phyloP scores from a whole-genome alignment of 202 grass and related monocot species.

The Bolboschoenoplectus hybrid region DNA sequence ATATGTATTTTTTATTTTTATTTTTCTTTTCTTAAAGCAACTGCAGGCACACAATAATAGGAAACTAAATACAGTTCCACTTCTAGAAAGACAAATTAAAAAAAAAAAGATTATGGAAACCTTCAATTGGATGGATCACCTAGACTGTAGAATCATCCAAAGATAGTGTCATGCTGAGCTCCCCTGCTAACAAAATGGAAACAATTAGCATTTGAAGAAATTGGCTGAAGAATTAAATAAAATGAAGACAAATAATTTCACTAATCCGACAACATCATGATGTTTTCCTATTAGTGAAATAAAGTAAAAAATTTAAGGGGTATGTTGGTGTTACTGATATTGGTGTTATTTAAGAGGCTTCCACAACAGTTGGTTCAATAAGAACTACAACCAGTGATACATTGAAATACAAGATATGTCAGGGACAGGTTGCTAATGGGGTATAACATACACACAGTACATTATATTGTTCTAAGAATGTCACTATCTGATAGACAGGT shows the following conservation, averaged over 20 bases:
- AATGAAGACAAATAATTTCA: neutral
- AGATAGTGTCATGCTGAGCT: neutral
- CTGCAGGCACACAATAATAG: neutral
- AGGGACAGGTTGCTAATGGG: too few relatives aligned
- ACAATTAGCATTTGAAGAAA: neutral
- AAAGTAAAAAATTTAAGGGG: too few relatives aligned
- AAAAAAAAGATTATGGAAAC: neutral
- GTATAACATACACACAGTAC: too few relatives aligned
- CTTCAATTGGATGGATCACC: neutral
- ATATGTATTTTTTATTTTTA: neutral
- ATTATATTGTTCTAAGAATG: too few relatives aligned
- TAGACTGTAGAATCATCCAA: neutral
- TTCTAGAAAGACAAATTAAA: neutral
- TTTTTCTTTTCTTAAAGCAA: neutral
- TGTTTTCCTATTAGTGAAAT: too few relatives aligned
- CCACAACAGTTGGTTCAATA: too few relatives aligned
- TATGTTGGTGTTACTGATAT: too few relatives aligned
- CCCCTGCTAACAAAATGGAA: neutral
- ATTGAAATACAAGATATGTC: too few relatives aligned
- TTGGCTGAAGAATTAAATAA: neutral
- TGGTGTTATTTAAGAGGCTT: too few relatives aligned
- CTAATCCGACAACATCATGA: too few relatives aligned
- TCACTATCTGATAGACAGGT: too few relatives aligned
- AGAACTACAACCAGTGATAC: too few relatives aligned
- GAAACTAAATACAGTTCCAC: neutral